Evolutionary conservation across 441 rosid genomes (phyloP), one percentile per base, ranked within the genome.

Genomic region (Bruguiera hainesii): DNA sequence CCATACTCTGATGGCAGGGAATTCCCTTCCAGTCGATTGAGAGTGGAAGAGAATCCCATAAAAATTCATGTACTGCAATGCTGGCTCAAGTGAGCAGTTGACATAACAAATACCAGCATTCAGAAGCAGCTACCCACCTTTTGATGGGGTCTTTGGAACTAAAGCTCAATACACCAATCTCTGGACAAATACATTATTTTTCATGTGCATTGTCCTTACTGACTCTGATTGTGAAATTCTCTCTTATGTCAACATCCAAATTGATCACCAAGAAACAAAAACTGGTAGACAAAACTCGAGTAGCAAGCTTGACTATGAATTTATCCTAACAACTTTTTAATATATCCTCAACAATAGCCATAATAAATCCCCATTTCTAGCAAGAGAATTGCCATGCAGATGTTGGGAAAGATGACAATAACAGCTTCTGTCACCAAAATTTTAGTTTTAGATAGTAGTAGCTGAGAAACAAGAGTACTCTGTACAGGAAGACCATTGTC

Each of bases 81-180:
- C 60, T 74, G 66, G 57, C 75, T 74, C 73, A 63, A 77, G 61
- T 46, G 71, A 68, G 60, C 75, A 69, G 65, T 67, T 61, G n/a
- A 68, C 66, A 50, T 63, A 58, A 29, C 74, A 76, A 56, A 60
- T 61, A 61, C 66, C 13, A 11, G 4, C 5, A 55, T 15, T 26
- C 6, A 55, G 5, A 21, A 55, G 10, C 29, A 3, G 58, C 25
- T 21, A 6, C 28, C 58, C 11, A 55, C 28, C 23, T 55, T 55
- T 55, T 55, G 42, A 66, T 73, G 57, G 63, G 65, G 61, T 58
- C 65, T 68, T 49, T 70, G 67, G 35, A 66, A 65, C 46, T 30
- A 70, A 64, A 56, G 53, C 10, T 68, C 68, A 70, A 71, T 35
- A 60, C 51, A 51, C 33, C 42, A 56, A 25, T 21, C 52, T 51